Percentiles rank a stretch among this genome's conserved stretches.
These are phyloP conservation scores for Bruguiera hainesii DNA, from an alignment of 441 rosid species.

Conservation along the genomic window DNA sequence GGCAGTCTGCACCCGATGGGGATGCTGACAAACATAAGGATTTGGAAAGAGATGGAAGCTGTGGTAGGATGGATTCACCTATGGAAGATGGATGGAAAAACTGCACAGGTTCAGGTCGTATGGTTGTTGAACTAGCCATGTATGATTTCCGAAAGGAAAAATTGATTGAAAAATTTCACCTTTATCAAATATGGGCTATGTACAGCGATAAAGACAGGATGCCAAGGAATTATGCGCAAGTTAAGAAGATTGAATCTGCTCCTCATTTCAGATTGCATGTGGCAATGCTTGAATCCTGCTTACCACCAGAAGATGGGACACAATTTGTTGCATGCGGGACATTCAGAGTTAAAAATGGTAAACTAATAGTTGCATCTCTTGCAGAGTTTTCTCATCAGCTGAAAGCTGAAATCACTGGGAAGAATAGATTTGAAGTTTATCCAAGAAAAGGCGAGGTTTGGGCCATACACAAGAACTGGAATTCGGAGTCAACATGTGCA, in stretches of 20 bases:
- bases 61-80: slow-evolving; percentile 14
- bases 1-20: slow-evolving; percentile 4
- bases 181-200: slow-evolving; percentile 70
- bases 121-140: slow-evolving; percentile 46
- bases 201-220: slow-evolving; percentile 59
- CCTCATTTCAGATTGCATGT: slow-evolving; percentile 47
- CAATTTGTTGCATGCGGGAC: slow-evolving; percentile 58
- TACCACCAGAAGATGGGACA: slow-evolving; percentile 32
- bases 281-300: slow-evolving; percentile 40
- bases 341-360: slow-evolving; percentile 37
- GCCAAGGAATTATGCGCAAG: slow-evolving; percentile 66
- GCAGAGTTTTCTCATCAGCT: slow-evolving; percentile 54
- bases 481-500: slow-evolving; percentile 26
- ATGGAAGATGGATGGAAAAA: slow-evolving; percentile 7
- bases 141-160: slow-evolving; percentile 50
- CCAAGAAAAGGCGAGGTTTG: slow-evolving; percentile 67
- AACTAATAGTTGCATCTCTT: slow-evolving; percentile 21
- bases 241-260: slow-evolving; percentile 29
- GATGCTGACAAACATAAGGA: slow-evolving; percentile 16
- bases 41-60: slow-evolving; percentile 25
- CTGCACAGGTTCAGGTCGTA: slow-evolving; percentile 21
- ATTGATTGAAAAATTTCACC: slow-evolving; percentile 40
- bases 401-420: slow-evolving; percentile 26
- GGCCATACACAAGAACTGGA: slow-evolving; percentile 69
- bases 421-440: slow-evolving; percentile 35